A percentile compares a stretch with the other conserved stretches of the same genome.
Conservation (phyloP, 2,329 filamentous ascomycete genomes). For the Fusarium sororula region DNA sequence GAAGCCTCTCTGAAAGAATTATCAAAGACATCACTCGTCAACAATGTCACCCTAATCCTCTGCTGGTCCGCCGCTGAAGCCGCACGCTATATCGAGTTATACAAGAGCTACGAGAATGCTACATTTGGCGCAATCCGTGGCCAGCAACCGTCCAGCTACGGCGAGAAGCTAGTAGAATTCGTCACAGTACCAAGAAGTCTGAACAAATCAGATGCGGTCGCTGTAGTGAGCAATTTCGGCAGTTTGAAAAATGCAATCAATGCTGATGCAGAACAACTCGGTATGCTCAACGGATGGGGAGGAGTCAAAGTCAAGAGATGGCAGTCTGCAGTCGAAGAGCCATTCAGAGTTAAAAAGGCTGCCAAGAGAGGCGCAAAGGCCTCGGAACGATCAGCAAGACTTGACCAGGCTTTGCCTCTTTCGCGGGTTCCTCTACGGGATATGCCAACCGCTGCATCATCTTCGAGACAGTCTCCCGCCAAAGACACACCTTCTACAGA, state of each 20-base stretch:
- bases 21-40: conserved; percentile 90
- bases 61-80: conserved; percentile 96
- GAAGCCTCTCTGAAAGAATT: conserved; percentile 90
- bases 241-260: conserved; percentile 88
- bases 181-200: conserved; percentile 88
- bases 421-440: conserved; percentile 54
- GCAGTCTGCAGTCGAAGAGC: conserved; percentile 83
- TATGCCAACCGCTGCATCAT: conserved; percentile 43
- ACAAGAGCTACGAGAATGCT: conserved; percentile 93
- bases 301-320: conserved; percentile 93
- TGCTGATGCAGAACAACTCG: conserved; percentile 85
- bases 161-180: conserved; percentile 89
- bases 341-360: conserved; percentile 80
- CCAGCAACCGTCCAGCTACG: conserved; percentile 83
- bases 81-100: conserved; percentile 91
- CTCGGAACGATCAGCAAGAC: conserved; percentile 39
- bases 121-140: conserved; percentile 82
- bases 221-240: conserved; percentile 90
- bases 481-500: conserved; percentile 5
- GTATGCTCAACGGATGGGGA: conserved; percentile 89
- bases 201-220: conserved; percentile 94
- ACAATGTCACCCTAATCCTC: conserved; percentile 89
- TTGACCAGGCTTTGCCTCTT: conserved; percentile 53
- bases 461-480: conserved; percentile 34
- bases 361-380: conserved; percentile 56